Evolutionary conservation across 305 asterid species (phyloP), one percentile per base, ranked within the genome.

Genomic region (Solanum hybrid): DNA sequence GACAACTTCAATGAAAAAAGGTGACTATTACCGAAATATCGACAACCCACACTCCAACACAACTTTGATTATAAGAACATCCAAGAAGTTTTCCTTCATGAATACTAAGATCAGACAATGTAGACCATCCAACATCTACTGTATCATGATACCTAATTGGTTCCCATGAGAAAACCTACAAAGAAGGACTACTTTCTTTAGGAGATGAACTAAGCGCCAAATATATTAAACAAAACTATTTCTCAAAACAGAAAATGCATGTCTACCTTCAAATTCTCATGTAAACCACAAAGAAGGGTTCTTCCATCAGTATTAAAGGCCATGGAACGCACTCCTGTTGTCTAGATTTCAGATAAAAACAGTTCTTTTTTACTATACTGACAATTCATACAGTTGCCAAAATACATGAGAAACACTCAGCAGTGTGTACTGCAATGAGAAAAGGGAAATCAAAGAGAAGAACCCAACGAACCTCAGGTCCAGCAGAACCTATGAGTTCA

Each of bases 21-120:
- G 90, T 82, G 86, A 87, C 90, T 37, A 87, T 61, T 95, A 98
- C 99, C 96, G 99, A 95, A 88, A 98, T 97, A 93, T 98, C 99
- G 36, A 97, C 99, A 88, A 98, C 99, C 99, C 99, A 98, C 79
- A 98, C 98, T 89, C 99, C 99, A 89, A 98, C 99, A 91, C 99
- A 98, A 91, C 98, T 98, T 94, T 97, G 99, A 93, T 98, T 98
- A 91, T 94, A 97, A 45, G 99, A 98, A 93, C 99, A 98, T 90
- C 99, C 99, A 78, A 98, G 98, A 93, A 98, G 99, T 94, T 97
- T 98, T 89, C 99, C 99, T 94, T 98, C 99, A 94, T 97, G 98
- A 90, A 97, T 95, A 92, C 96, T 98, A 93, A 98, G 98, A 90
- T 98, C 99, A 72, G 99, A 97, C 94, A 98, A 93, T 93, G 87